Base-by-base conservation (phyloP, 2,329 filamentous ascomycete species). In the Colletotrichum liriopes region DNA sequence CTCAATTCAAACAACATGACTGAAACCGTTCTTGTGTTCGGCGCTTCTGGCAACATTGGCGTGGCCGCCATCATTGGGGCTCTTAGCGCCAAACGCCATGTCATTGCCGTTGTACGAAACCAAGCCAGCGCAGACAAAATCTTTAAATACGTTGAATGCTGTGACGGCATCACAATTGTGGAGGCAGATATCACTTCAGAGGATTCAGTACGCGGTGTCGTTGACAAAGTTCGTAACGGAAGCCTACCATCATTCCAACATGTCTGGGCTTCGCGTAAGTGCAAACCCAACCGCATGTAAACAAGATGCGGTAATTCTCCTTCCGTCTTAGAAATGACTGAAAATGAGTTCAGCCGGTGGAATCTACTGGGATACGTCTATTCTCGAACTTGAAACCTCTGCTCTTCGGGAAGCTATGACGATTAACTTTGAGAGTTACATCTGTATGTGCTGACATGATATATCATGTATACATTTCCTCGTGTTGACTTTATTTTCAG, bases 41-140 rank as follows among this genome's bases (percentile, higher is more conserved):
- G 81, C 45, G 77, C 82, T 1, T 82, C 81, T 11, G 82, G 82
- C 23, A 82, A 84, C 72, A 82, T 84, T 59, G 82, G 82, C 72
- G 73, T 80, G 7, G 74, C 81, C 5, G 80, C 79, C 47, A 72
- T 82, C 39, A 78, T 74, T 1, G 80, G 72, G 8, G 78, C 81
- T 2, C 66, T 83, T 35, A 73, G 70, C 11, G 76, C 78, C 9
- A 72, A 74, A 16, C 78, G 78, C 51, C 74, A 79, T 2, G 82
- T 83, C 20, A 72, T 84, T 7, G 82, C 82, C 18, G 73, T 84
- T 26, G 81, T 83, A 2, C 79, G 82, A 26, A 83, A 78, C 72
- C 75, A 81, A 55, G 75, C 62, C 2, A 79, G 78, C 8, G 81
- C 78, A 5, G 75, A 81, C 11, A 84, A 82, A 66, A 74, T 84